Evolutionary conservation across 192 early-diverging fungal species (phyloP).

Genomic region (Coemansia sp.): DNA sequence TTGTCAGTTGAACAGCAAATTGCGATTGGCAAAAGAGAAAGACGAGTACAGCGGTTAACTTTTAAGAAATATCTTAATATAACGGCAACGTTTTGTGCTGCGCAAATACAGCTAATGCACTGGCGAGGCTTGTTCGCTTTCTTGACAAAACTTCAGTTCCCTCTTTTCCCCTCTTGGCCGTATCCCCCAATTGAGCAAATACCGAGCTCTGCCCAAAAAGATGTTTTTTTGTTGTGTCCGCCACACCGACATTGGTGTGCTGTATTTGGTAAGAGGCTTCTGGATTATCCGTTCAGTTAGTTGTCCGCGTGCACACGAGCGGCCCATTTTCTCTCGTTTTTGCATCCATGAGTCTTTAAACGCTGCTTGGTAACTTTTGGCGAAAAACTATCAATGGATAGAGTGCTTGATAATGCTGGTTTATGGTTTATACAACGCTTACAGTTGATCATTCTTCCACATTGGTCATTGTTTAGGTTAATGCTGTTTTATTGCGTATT

Average conservation of each 20-base stretch:
- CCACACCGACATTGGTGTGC: background rate
- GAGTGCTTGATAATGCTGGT: too few relatives aligned
- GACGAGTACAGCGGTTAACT: background rate
- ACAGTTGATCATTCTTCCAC: background rate
- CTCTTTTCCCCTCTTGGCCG: background rate
- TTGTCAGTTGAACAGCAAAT: too few relatives aligned
- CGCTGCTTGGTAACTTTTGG: background rate
- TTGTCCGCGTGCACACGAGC: background rate
- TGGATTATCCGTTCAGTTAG: background rate
- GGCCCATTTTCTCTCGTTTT: background rate
- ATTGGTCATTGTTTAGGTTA: background rate
- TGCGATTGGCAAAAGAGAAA: background rate
- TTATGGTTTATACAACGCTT: too few relatives aligned
- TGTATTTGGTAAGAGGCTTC: background rate
- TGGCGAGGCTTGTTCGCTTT: background rate
- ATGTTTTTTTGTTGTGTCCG: background rate
- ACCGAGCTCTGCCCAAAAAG: background rate
- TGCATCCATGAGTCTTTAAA: background rate
- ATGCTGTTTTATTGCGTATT: background rate
- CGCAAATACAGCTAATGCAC: background rate
- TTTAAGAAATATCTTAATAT: background rate
- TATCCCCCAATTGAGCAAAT: background rate
- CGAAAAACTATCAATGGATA: background rate
- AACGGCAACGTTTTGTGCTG: background rate
- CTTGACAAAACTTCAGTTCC: background rate